Evolutionary conservation across 768 basidiomycete species (phyloP).

Genomic region (Phallus indusiatus): DNA sequence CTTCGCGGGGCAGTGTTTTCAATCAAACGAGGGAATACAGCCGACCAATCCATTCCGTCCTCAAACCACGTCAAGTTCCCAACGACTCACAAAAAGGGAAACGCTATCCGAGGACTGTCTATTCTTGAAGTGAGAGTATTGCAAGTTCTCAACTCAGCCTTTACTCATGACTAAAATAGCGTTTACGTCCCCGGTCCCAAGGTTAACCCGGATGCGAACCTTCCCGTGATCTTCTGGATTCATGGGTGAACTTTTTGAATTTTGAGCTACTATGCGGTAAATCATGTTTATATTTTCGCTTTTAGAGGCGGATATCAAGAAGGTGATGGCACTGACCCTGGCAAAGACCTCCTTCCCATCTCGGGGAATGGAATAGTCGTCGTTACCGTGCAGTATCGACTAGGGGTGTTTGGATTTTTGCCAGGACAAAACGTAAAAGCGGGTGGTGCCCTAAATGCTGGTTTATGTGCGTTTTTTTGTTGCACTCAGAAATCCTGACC

Average conservation of each 20-base stretch:
- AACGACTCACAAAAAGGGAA: neutral
- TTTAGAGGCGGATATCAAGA: neutral
- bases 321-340: neutral
- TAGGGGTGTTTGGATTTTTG: slow-evolving; percentile 28
- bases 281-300: neutral
- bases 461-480: slow-evolving; percentile 30
- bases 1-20: neutral
- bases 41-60: neutral
- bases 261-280: neutral
- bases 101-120: slow-evolving; percentile 13
- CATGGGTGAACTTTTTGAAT: neutral
- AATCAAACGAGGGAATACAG: neutral
- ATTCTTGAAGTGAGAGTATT: neutral
- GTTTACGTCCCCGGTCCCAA: neutral
- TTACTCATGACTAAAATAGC: neutral
- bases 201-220: neutral
- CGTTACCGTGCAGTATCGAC: neutral
- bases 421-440: slow-evolving; percentile 32
- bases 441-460: slow-evolving; percentile 37
- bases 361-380: neutral
- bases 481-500: neutral
- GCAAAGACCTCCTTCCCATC: neutral
- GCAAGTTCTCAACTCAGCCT: neutral
- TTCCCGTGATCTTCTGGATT: slow-evolving; percentile 1
- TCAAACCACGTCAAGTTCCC: neutral